Evolutionary conservation across 495 filamentous ascomycete genomes (phyloP), one percentile per base, ranked within the genome.

Genomic region (Tuber borchii): DNA sequence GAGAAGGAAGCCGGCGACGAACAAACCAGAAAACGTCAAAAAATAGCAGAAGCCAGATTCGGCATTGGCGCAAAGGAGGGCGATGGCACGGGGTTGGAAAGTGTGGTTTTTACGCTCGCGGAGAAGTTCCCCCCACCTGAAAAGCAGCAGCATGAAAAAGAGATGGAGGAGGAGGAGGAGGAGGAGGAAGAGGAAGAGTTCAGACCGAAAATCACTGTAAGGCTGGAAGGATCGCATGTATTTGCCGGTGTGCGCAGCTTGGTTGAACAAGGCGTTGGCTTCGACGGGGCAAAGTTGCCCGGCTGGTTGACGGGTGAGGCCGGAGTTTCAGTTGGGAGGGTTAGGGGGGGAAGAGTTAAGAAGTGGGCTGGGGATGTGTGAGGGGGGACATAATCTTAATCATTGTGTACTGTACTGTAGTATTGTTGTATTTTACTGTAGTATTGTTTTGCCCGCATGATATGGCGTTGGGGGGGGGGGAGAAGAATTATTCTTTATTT

Each of bases 271-370:
- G 93, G 93, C 0, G 86, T 92, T 20, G 83, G 74, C 22, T 83
- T 95, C 19, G 89, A 94, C 79, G 91, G 91, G 0, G 87, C 89
- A 83, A 87, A 85, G 37, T 94, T 96, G 90, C 93, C 93, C 0
- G 91, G 93, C 0, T 97, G 93, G 93, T 91, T 96, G 90, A 94
- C 93, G 1, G 93, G 93, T 1, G 93, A 96, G 80, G 93, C 92
- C 34, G 91, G 89, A 0, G 89, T 96, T 5, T 94, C 90, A 77
- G 84, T 90, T 68, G 92, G 91, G 1, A 87, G 88, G 61, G 89
- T 96, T 0, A 87, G 86, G 73, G 80, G 87, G 68, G 91, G 93
- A 5, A 87, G 71, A 22, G 56, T 31, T 65, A 65, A 17, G 56
- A 3, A 26, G 26, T 65, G 56, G 56, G 12, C 43, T 19, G n/a